phyloP scores from a whole-genome alignment of 2,329 filamentous ascomycete species.

The Nannizziopsis arthrosporioides region DNA sequence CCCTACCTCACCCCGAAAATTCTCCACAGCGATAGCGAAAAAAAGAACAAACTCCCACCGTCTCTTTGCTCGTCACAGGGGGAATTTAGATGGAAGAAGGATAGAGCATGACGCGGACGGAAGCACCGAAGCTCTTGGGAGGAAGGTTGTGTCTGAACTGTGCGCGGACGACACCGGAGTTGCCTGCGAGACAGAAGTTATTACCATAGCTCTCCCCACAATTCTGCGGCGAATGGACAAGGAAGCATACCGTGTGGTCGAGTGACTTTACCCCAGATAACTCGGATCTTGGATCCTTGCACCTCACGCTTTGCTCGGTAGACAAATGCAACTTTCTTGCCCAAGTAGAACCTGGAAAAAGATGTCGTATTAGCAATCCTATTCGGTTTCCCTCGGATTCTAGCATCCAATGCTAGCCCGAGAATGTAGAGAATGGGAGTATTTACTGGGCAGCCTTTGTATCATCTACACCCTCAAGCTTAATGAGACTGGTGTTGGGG shows the following conservation, averaged over 20 bases:
- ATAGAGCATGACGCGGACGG: conserved; percentile 95
- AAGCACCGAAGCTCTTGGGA: conserved; percentile 90
- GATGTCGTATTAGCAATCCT: conserved; percentile 12
- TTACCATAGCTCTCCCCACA: not conserved
- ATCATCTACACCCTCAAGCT: conserved; percentile 97
- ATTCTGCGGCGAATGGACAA: not conserved
- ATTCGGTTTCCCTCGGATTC: too few relatives aligned
- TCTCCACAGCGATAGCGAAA: too few relatives aligned
- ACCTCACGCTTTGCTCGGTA: conserved; percentile 93
- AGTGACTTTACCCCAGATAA: conserved; percentile 99
- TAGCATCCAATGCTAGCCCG: too few relatives aligned
- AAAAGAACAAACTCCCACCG: too few relatives aligned
- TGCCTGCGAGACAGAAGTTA: conserved; percentile 47
- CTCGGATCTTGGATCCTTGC: conserved; percentile 94
- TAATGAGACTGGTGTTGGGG: conserved; percentile 83
- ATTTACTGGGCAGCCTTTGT: conserved; percentile 70
- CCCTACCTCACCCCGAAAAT: too few relatives aligned
- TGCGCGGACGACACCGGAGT: conserved; percentile 94
- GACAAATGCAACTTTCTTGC: conserved; percentile 98
- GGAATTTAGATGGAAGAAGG: conserved; percentile 81
- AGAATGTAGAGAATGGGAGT: not conserved
- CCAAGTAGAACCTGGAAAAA: conserved; percentile 69
- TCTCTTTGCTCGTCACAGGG: too few relatives aligned
- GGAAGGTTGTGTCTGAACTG: conserved; percentile 96
- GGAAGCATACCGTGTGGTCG: conserved; percentile 69